A percentile compares a stretch with the other conserved stretches of the same genome.
These are phyloP conservation scores for Fusarium subtropicale DNA, from an alignment of 2,329 filamentous ascomycete genomes.

Conservation along the genomic window DNA sequence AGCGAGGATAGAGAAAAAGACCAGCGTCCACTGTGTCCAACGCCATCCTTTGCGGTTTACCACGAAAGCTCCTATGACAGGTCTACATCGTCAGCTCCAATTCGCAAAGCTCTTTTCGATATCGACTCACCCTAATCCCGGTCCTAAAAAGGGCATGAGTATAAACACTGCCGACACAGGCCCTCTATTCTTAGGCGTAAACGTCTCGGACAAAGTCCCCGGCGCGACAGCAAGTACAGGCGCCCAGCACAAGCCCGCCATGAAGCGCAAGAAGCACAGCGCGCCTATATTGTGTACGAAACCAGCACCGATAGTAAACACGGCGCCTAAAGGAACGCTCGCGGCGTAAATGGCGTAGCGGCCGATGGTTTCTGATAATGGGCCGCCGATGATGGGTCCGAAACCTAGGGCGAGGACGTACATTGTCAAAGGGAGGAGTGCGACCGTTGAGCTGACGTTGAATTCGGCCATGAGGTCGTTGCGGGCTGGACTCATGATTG, in stretches of 20 bases:
- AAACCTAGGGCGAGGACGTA: conserved; percentile 71
- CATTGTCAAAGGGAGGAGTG: conserved; percentile 69
- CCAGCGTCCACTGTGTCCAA: conserved; percentile 65
- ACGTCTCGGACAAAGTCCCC: conserved; percentile 64
- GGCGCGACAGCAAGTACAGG: conserved; percentile 62
- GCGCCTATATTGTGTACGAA: conserved; percentile 62
- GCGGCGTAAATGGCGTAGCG: conserved; percentile 64
- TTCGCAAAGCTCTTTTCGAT: rapidly evolving
- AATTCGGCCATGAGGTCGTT: conserved; percentile 63
- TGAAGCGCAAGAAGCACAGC: conserved; percentile 66
- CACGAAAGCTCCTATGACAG: conserved; percentile 62
- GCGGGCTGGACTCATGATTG: conserved; percentile 38
- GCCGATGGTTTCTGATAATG: conserved; percentile 68
- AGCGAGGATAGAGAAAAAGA: conserved; percentile 58
- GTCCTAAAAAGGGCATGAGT: conserved; percentile 64
- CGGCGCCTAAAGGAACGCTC: conserved; percentile 59
- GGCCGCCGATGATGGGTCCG: conserved; percentile 69
- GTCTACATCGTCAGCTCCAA: conserved; percentile 47
- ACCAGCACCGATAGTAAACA: conserved; percentile 68
- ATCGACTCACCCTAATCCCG: conserved; percentile 60
- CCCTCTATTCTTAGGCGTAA: conserved; percentile 56
- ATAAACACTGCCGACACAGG: conserved; percentile 59
- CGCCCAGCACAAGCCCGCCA: conserved; percentile 64
- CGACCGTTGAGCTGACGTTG: conserved; percentile 63
- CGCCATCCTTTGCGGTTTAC: conserved; percentile 61